Percentiles rank a stretch among this genome's conserved stretches.
Evolutionary conservation across 352 stramenopile species (phyloP).

Genomic region (Phytophthora pini): DNA sequence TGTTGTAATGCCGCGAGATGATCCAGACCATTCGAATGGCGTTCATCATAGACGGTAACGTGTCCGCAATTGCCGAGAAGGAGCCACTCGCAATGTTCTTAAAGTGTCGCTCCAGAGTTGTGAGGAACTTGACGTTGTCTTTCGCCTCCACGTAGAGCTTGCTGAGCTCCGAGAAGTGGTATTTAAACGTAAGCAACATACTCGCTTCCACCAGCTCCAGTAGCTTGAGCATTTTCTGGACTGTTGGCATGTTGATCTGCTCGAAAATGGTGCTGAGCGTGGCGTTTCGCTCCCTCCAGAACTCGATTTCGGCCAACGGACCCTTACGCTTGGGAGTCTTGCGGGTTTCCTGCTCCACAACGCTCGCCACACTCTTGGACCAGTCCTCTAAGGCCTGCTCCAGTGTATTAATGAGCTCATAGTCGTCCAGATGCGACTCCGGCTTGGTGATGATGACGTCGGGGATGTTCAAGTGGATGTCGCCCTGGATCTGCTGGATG

Average conservation of each 20-base stretch:
- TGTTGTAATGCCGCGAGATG: conserved; percentile 98
- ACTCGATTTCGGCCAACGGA: conserved; percentile 95
- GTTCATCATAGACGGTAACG: conserved; percentile 96
- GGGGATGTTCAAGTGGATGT: conserved; percentile 94
- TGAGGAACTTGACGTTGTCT: conserved; percentile 97
- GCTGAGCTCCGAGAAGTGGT: conserved; percentile 94
- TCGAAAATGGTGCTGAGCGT: conserved; percentile 96
- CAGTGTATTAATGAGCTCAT: conserved; percentile 88
- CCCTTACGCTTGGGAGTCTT: conserved; percentile 90
- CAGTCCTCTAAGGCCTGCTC: conserved; percentile 94
- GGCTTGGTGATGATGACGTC: conserved; percentile 92
- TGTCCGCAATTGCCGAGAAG: conserved; percentile 93
- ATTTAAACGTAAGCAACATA: conserved; percentile 94
- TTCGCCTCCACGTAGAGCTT: conserved; percentile 96
- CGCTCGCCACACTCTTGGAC: conserved; percentile 90
- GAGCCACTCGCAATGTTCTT: conserved; percentile 94
- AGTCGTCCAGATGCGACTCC: conserved; percentile 85
- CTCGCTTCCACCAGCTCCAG: conserved; percentile 91
- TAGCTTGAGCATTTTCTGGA: conserved; percentile 96
- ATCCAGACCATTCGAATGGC: conserved; percentile 98
- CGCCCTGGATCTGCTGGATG: conserved; percentile 94
- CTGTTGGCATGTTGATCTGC: conserved; percentile 95
- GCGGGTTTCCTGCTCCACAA: conserved; percentile 91
- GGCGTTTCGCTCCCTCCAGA: conserved; percentile 95
- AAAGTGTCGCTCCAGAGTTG: conserved; percentile 96